Conservation (phyloP, 345 rosid species). For the Erucastrum elatum region DNA sequence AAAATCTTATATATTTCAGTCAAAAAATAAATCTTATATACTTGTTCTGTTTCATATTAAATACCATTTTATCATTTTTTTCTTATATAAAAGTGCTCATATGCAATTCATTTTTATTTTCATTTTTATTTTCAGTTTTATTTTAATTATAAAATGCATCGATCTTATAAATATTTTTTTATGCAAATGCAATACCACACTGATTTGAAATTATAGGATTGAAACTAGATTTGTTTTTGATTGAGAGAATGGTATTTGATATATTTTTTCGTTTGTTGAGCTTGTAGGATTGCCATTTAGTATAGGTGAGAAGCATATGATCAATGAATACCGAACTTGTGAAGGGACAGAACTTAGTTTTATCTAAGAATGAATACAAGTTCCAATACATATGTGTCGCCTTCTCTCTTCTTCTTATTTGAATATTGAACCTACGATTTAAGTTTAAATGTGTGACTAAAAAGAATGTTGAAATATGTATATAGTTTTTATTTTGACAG, state of each 20-base stretch:
- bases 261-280: background rate
- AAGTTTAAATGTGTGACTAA: background rate
- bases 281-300: background rate
- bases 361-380: slow-evolving; percentile 10
- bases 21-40: too few relatives aligned
- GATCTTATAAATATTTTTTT: too few relatives aligned
- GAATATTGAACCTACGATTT: background rate
- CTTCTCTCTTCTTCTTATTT: background rate
- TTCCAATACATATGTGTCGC: slow-evolving; percentile 20
- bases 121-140: too few relatives aligned
- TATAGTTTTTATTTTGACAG: background rate
- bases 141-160: too few relatives aligned
- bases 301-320: background rate
- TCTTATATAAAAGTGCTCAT: too few relatives aligned
- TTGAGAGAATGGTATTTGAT: background rate
- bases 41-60: too few relatives aligned
- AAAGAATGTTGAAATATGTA: background rate
- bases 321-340: background rate
- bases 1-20: too few relatives aligned
- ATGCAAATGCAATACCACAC: background rate
- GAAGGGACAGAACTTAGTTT: background rate
- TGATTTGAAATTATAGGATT: background rate
- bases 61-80: too few relatives aligned
- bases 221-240: background rate
- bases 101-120: too few relatives aligned